phyloP scores from a whole-genome alignment of 306 rosid species.

The Argentina anserina region DNA sequence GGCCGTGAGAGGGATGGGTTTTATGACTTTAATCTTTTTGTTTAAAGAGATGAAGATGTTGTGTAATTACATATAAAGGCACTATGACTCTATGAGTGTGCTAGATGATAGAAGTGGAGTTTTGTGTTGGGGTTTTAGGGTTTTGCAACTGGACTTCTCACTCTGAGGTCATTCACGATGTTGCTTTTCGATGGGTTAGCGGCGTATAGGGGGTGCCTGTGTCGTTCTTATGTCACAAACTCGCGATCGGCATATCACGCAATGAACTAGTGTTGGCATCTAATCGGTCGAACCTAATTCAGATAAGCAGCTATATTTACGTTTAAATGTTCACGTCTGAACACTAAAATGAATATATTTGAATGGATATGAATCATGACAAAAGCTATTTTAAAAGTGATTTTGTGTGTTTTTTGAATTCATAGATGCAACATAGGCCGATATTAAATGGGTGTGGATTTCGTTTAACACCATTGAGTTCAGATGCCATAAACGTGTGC shows the following conservation, averaged over 20 bases:
- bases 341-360: background rate
- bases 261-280: background rate
- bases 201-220: background rate
- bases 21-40: background rate
- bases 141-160: too few relatives aligned
- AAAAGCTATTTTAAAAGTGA: background rate
- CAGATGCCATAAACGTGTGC: too few relatives aligned
- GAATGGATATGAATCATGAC: background rate
- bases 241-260: fast-evolving
- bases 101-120: background rate
- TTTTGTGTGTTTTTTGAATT: background rate
- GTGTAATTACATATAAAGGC: background rate
- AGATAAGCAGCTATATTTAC: too few relatives aligned
- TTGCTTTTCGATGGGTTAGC: too few relatives aligned
- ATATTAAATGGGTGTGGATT: background rate
- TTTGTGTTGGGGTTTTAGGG: background rate
- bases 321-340: background rate
- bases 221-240: background rate
- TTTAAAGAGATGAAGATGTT: background rate
- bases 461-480: background rate
- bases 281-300: background rate
- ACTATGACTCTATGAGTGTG: background rate
- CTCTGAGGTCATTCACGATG: too few relatives aligned
- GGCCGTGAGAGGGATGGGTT: background rate
- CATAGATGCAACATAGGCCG: too few relatives aligned